These are phyloP conservation scores for Zychaea mexicana DNA, from an alignment of 371 early-diverging fungal species.

Conservation along the genomic window DNA sequence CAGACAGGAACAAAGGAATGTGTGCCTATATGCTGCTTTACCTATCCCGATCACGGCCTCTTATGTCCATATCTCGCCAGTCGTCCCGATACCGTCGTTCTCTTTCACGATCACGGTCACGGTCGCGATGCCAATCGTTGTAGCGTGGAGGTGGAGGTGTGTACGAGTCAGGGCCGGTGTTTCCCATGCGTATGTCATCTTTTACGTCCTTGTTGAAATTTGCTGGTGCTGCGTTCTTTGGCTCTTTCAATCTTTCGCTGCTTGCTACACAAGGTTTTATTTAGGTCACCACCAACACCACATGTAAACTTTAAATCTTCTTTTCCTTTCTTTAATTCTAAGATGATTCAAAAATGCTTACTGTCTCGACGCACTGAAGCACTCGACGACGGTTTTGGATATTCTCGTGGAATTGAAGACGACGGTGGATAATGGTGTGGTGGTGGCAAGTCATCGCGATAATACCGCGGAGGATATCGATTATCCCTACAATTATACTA, in stretches of 20 bases:
- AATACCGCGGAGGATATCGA: conserved; percentile 44
- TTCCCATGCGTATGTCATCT: not conserved
- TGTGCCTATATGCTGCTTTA: no score
- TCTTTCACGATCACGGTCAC: conserved; percentile 52
- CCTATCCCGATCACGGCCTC: conserved; percentile 24
- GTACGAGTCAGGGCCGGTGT: conserved; percentile 11
- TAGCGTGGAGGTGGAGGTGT: conserved; percentile 32
- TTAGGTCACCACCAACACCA: not conserved
- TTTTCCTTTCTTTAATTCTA: not conserved
- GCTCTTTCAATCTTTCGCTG: conserved; percentile 12
- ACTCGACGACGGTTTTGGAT: conserved; percentile 27
- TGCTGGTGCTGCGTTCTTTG: conserved; percentile 6
- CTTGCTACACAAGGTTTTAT: not conserved
- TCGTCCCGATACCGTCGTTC: conserved; percentile 47
- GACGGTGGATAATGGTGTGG: conserved; percentile 36
- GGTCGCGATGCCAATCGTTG: conserved; percentile 46
- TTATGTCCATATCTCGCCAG: conserved; percentile 46
- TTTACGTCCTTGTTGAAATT: conserved; percentile 6
- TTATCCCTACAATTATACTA: conserved; percentile 24
- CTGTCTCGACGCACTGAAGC: conserved; percentile 35
- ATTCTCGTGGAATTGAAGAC: conserved; percentile 35
- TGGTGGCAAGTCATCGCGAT: conserved; percentile 44
- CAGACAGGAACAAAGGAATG: not conserved
- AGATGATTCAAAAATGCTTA: not conserved
- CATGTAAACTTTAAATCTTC: not conserved